Evolutionary conservation across 1,139 yeast genomes (phyloP), one percentile per base, ranked within the genome.

Genomic region (Blastobotrys buckinghamii): DNA sequence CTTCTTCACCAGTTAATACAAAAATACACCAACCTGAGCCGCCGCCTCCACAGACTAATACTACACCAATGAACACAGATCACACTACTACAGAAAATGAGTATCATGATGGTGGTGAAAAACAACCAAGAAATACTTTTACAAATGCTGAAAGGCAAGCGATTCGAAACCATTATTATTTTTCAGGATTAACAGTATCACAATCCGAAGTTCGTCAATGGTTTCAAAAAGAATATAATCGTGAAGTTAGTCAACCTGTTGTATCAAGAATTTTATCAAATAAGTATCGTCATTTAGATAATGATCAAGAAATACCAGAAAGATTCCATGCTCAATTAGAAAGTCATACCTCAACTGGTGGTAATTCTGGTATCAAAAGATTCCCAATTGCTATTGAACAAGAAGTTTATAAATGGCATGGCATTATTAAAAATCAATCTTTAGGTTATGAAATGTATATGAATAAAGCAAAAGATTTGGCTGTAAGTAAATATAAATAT

Each of bases 201-300:
- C 47, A 44, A 27, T 38, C 42, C 32, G 47, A 44, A 27, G 41
- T 36, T 15, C 47, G 47, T 1, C 16, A 12, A 8, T 44, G 47
- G 47, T 44, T 44, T 32, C 47, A 44, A 22, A 27, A 22, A 15
- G 8, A 37, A 17, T 44, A 44, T 38, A 38, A 22, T 22, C 42
- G 47, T 15, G 47, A 44, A 24, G 47, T 44, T 3, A 38, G 42
- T 6, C 47, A 44, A 22, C 47, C 47, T 5, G 47, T 44, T 13
- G 47, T 44, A 20, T 19, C 32, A 29, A 29, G 47, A 16, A 44
- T 44, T 32, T 16, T 44, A 22, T 30, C 39, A 32, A 38, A 30
- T 10, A 44, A 44, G 32, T 44, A 44, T 13, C 42, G 24, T 2
- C 19, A 30, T 29, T 17, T 44, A 24, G 47, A 44, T 24, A 29